Percentiles rank a stretch among this genome's conserved stretches.
phyloP scores from a whole-genome alignment of 2,329 filamentous ascomycete species.

The Nemania sp. region DNA sequence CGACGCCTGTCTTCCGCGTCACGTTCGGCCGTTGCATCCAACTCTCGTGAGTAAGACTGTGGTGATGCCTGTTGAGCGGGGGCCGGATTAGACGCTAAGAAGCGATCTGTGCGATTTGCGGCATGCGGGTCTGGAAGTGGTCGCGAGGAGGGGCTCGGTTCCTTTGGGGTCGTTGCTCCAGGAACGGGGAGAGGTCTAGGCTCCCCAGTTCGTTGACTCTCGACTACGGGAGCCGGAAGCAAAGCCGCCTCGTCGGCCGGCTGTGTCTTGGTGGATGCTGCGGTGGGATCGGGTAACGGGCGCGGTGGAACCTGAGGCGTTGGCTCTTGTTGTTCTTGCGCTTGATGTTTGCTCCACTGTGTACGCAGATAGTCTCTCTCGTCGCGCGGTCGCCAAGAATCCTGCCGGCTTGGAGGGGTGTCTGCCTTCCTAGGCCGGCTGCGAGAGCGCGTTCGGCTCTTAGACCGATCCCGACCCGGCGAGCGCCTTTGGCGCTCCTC shows the following conservation, averaged over 20 bases:
- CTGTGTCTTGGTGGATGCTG: slow-evolving; percentile 36
- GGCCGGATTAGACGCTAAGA: slow-evolving; percentile 57
- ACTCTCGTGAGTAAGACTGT: slow-evolving; percentile 58
- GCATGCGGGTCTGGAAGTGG: slow-evolving; percentile 37
- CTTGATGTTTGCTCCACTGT: slow-evolving; percentile 51
- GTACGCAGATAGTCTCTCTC: slow-evolving; percentile 67
- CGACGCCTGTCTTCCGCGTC: slow-evolving; percentile 65
- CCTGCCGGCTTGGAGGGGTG: slow-evolving; percentile 55
- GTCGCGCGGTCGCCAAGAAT: slow-evolving; percentile 63
- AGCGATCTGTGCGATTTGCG: slow-evolving; percentile 59
- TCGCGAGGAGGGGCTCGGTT: slow-evolving; percentile 27
- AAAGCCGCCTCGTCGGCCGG: slow-evolving; percentile 32
- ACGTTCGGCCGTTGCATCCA: slow-evolving; percentile 62
- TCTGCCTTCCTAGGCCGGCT: slow-evolving; percentile 44
- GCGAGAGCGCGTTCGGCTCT: slow-evolving; percentile 46
- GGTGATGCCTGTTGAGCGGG: slow-evolving; percentile 47
- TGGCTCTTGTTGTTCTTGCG: slow-evolving; percentile 33
- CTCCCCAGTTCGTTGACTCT: slow-evolving; percentile 45
- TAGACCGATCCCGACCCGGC: slow-evolving; percentile 35
- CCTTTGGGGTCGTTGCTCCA: slow-evolving; percentile 37
- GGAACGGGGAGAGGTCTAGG: slow-evolving; percentile 60
- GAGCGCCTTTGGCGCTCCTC: slow-evolving; percentile 57
- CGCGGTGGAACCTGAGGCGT: slow-evolving; percentile 39
- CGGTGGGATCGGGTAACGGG: slow-evolving; percentile 47
- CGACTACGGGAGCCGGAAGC: slow-evolving; percentile 35